Conservation (phyloP, 768 basidiomycete genomes). For the Suillus tomentosus region DNA sequence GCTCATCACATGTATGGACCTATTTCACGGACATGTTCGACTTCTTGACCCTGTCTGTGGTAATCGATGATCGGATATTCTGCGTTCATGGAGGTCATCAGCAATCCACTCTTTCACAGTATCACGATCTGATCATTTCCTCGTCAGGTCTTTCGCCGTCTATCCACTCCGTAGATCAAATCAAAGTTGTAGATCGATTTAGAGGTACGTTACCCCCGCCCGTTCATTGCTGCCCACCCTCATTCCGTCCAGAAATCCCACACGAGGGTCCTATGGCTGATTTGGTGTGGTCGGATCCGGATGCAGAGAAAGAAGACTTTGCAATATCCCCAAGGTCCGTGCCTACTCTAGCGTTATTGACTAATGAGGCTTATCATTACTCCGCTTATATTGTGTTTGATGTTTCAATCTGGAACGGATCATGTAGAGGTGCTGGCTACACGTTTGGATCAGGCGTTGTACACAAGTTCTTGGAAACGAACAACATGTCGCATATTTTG, state of each 20-base stretch:
- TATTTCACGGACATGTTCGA: conserved; percentile 99
- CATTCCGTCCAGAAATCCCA: conserved; percentile 77
- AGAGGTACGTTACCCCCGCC: conserved; percentile 58
- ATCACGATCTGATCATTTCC: conserved; percentile 14
- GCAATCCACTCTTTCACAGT: conserved; percentile 1
- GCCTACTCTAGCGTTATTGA: conserved; percentile 16
- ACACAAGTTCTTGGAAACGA: conserved; percentile 94
- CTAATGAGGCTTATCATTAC: conserved; percentile 15
- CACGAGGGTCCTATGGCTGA: conserved; percentile 99
- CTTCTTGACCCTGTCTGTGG: conserved; percentile 94
- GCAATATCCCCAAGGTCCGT: conserved; percentile 95
- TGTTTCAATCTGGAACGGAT: conserved; percentile 16
- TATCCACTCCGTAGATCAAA: conserved; percentile 98
- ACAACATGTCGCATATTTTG: conserved; percentile 95
- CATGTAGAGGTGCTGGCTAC: conserved; percentile 88
- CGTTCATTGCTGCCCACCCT: conserved; percentile 23
- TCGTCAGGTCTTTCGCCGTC: conserved; percentile 88
- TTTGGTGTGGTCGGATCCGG: conserved; percentile 99
- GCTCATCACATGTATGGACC: conserved; percentile 94
- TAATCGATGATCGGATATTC: conserved; percentile 99
- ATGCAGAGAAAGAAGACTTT: conserved; percentile 98
- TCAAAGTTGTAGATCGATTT: conserved; percentile 98
- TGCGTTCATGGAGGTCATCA: conserved; percentile 92
- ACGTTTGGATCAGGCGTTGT: conserved; percentile 98
- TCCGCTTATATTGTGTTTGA: conserved; percentile 16